Evolutionary conservation across 1,284 basidiomycete species (phyloP), one percentile per base, ranked within the genome.

Genomic region (Inonotus obliquus): DNA sequence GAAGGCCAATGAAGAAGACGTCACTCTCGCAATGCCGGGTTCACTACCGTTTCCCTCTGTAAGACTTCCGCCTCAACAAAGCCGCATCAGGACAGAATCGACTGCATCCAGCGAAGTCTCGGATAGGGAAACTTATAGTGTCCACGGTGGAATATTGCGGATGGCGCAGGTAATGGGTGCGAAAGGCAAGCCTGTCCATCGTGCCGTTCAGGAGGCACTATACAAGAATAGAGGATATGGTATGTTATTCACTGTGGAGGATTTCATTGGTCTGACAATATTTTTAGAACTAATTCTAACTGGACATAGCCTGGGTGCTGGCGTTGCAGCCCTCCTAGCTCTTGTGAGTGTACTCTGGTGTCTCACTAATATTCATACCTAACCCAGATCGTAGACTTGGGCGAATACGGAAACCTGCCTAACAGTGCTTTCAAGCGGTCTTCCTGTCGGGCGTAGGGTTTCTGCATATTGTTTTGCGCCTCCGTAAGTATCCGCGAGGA

Each of bases 241-340:
- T 89, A 62, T 66, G 75, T 71, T 17, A 14, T 35, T 29, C 10
- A 11, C 41, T 44, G 9, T 44, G 14, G 25, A 35, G 32, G 9
- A 21, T 17, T 21, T 11, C 27, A 29, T 5, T 32, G 19, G 21
- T 27, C 27, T 60, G 23, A 57, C 14, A 25, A n/a, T 32, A 7
- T 32, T 39, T 35, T 37, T 66, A 91, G 89, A 89, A 62, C 74
- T 92, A 23, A 80, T 91, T 11, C 73, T 92, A 49, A 89, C 86
- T 66, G 94, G 94, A 1, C 94, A 96, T 71, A 93, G 91, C 70
- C 79, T 96, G 2, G 94, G 94, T 9, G 93, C 93, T 4, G 94
- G 92, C 0, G 90, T 95, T 0, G 89, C 89, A 10, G 80, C 85
- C 0, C 75, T 93, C 11, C 75, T 93, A n/a, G 89, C 85, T 39